Base-by-base conservation (phyloP, 1,284 basidiomycete species). In the Cerioporus squamosus region DNA sequence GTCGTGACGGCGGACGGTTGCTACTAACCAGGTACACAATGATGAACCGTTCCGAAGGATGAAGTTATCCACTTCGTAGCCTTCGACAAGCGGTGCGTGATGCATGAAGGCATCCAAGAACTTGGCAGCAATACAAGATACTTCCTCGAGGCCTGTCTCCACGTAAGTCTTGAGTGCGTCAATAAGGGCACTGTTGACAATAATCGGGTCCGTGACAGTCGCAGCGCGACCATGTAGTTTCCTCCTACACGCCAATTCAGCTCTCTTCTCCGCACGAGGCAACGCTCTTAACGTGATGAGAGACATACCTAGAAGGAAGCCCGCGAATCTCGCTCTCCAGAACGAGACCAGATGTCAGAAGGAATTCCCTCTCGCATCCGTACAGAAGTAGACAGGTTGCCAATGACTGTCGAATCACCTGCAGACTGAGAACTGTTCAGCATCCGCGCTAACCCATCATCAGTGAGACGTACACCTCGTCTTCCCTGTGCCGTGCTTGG, bases 61-160 rank as follows among this genome's bases (percentile, higher is more conserved):
- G 66, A 90, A 88, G 68, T 88, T 87, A 64, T 90, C 87, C 2
- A 88, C 76, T 70, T 90, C 88, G 62, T 87, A 81, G 1, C 81
- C 68, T 65, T 87, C 85, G 45, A 90, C 68, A 39, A 84, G 78
- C 1, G 82, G 77, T 0, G 86, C 80, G 42, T 86, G 81, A 44
- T 78, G 81, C 33, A 87, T 70, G 63, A 90, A 85, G 14, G 79
- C 72, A 59, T 81, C 75, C n/a, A 90, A 66, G 65, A 90, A 90
- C 64, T 83, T 86, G 2, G 83, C 83, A n/a, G 81, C 71, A 10
- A 88, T 67, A 60, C 78, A 79, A 8, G 79, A 75, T 17, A 88
- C 73, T 17, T 84, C 81, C n/a, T 84, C 81, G 5, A 76, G 69
- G 31, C 80, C 76, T 20, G 75, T 72, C 44, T 77, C 72, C 17